Evolutionary conservation across 495 filamentous ascomycete genomes (phyloP), one percentile per base, ranked within the genome.

Genomic region (Xylaria cubensis): DNA sequence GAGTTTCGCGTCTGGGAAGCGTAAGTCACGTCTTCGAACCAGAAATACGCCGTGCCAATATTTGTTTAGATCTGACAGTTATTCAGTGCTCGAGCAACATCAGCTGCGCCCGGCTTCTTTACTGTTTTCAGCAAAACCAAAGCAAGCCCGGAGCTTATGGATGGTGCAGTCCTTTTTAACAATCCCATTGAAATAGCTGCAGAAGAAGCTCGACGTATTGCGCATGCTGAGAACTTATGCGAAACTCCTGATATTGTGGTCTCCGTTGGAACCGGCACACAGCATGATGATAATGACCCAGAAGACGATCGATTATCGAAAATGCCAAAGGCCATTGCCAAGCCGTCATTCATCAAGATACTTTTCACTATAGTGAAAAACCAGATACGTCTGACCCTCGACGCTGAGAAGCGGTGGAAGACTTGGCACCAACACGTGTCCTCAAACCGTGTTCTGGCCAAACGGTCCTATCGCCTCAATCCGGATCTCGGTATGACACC

Each of bases 1-100:
- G 85, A 86, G 72, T 58, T 87, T 19, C 82, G 81, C 69, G 76
- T 79, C 5, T 87, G 85, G 85, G 82, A 88, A 80, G 84, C 82
- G 83, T 85, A 77, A 74, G 78, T 66, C 63, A 3, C 1, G 44
- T 17, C 19, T 48, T 17, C 17, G 44, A 48, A 48, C 0, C 2
- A 5, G 44, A 48, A 48, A 3, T 19, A 5, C 12, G 44, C 1
- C 44, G 19, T 10, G 1, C 17, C 3, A 3, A n/a, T n/a, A n/a
- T n/a, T 48, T 48, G 17, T 19, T 48, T 2, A 19, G 0, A 5
- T 48, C 44, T 48, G 17, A 48, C 17, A 48, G 5, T 13, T 17
- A 48, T 48, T 4, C 55, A 84, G 83, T 3, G 83, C 82, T n/a
- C 81, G 86, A 12, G 84, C 85, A 26, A 85, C 88, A 2, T 80